Percentiles rank a stretch among this genome's conserved stretches.
Evolutionary conservation across 495 filamentous ascomycete genomes (phyloP).

Genomic region (Umbilicaria muhlenbergii): DNA sequence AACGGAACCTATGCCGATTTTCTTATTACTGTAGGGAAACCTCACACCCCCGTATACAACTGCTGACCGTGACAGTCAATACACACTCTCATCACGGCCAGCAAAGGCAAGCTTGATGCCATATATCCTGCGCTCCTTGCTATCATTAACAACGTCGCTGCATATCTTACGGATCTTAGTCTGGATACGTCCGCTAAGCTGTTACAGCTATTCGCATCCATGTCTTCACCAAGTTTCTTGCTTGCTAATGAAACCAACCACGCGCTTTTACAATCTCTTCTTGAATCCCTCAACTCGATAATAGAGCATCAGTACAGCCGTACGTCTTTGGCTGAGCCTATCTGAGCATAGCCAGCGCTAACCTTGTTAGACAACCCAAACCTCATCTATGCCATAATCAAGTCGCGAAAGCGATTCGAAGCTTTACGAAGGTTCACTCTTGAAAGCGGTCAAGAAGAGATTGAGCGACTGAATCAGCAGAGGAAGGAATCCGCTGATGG

Average conservation of each 20-base stretch:
- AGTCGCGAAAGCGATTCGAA: slow-evolving; percentile 70
- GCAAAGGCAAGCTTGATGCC: slow-evolving; percentile 78
- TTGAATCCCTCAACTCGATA: slow-evolving; percentile 85
- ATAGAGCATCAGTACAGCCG: slow-evolving; percentile 83
- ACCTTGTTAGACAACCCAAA: slow-evolving; percentile 53
- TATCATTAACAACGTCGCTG: slow-evolving; percentile 82
- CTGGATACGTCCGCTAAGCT: slow-evolving; percentile 64
- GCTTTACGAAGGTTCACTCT: slow-evolving; percentile 82
- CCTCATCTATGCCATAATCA: slow-evolving; percentile 68
- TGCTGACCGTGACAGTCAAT: slow-evolving; percentile 54
- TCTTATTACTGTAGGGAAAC: slow-evolving; percentile 60
- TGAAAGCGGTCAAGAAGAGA: slow-evolving; percentile 88
- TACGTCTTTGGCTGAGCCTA: slow-evolving; percentile 22
- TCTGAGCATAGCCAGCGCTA: slow-evolving; percentile 4
- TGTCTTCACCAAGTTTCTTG: slow-evolving; percentile 92
- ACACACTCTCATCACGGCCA: slow-evolving; percentile 78
- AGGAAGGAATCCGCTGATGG: slow-evolving; percentile 47
- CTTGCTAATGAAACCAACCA: slow-evolving; percentile 93
- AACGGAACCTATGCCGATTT: slow-evolving; percentile 88
- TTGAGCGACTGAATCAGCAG: slow-evolving; percentile 62
- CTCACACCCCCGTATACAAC: neutral
- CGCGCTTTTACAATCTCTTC: slow-evolving; percentile 57
- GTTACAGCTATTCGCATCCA: slow-evolving; percentile 77
- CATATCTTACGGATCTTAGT: slow-evolving; percentile 65
- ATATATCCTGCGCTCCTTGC: slow-evolving; percentile 88